phyloP scores from a whole-genome alignment of 129 eudicot species.

The Arctium lappa region DNA sequence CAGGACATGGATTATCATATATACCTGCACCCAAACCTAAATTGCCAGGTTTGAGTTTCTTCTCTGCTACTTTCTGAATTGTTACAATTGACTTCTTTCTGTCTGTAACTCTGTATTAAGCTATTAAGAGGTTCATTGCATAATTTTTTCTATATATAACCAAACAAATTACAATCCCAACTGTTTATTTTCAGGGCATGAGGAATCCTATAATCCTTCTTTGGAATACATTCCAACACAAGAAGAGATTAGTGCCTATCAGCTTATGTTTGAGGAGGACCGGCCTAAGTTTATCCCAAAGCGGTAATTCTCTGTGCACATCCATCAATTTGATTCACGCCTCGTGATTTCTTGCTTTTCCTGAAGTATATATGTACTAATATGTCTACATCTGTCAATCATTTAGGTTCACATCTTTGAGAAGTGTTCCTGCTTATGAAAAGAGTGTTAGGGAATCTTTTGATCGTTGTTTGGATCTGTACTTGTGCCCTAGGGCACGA shows the following conservation, averaged over 20 bases:
- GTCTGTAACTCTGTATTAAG: neutral
- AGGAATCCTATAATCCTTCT: constrained; percentile 94
- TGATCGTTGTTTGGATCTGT: constrained; percentile 93
- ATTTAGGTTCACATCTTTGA: constrained; percentile 69
- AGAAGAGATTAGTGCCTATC: constrained; percentile 83
- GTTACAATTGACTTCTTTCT: neutral
- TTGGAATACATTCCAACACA: constrained; percentile 86
- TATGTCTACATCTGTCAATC: neutral
- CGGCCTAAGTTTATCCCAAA: constrained; percentile 91
- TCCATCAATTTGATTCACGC: neutral
- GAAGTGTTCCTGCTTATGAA: constrained; percentile 92
- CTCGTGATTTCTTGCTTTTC: constrained; percentile 3
- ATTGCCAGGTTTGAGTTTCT: constrained; percentile 60
- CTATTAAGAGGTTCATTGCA: neutral
- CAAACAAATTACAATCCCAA: neutral
- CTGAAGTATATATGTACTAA: neutral
- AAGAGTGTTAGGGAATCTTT: constrained; percentile 72
- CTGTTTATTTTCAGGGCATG: constrained; percentile 60
- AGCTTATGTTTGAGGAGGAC: constrained; percentile 96
- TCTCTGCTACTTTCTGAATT: neutral
- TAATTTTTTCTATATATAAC: neutral
- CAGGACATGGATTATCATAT: constrained; percentile 79
- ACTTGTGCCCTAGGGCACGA: constrained; percentile 88
- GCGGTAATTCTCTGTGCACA: constrained; percentile 37
- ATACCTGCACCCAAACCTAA: constrained; percentile 94